Percentiles rank a stretch among this genome's conserved stretches.
Evolutionary conservation across 306 rosid species (phyloP).

Genomic region (Vigna unguiculata): DNA sequence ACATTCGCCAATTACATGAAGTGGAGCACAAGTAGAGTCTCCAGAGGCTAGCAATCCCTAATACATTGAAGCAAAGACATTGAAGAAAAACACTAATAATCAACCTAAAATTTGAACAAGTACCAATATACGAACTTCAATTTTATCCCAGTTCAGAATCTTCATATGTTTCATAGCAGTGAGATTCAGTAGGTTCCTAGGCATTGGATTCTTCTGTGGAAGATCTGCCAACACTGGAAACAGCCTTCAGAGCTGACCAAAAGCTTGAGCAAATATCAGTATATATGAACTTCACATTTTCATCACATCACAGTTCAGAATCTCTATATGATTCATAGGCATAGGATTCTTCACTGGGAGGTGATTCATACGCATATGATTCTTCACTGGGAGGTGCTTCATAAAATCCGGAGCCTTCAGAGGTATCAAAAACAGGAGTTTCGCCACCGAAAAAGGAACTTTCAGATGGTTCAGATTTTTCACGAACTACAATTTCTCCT

Average conservation of each 20-base stretch:
- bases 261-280: conserved; percentile 15
- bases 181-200: conserved; percentile 46
- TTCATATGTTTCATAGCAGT: conserved; percentile 48
- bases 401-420: conserved; percentile 40
- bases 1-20: neutral
- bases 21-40: neutral
- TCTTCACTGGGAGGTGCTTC: conserved; percentile 52
- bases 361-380: conserved; percentile 46
- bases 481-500: conserved; percentile 53
- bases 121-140: conserved; percentile 10
- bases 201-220: conserved; percentile 40
- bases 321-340: conserved; percentile 50
- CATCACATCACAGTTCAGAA: conserved; percentile 67
- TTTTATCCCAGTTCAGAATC: conserved; percentile 62
- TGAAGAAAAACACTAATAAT: conserved; percentile 9
- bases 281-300: conserved; percentile 28
- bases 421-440: conserved; percentile 50
- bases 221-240: conserved; percentile 41
- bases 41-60: neutral
- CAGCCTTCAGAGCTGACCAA: conserved; percentile 37
- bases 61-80: conserved; percentile 19
- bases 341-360: conserved; percentile 47
- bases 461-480: conserved; percentile 48
- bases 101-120: conserved; percentile 26
- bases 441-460: conserved; percentile 43